phyloP scores from a whole-genome alignment of 2,329 filamentous ascomycete genomes.

The Cercospora canescens region DNA sequence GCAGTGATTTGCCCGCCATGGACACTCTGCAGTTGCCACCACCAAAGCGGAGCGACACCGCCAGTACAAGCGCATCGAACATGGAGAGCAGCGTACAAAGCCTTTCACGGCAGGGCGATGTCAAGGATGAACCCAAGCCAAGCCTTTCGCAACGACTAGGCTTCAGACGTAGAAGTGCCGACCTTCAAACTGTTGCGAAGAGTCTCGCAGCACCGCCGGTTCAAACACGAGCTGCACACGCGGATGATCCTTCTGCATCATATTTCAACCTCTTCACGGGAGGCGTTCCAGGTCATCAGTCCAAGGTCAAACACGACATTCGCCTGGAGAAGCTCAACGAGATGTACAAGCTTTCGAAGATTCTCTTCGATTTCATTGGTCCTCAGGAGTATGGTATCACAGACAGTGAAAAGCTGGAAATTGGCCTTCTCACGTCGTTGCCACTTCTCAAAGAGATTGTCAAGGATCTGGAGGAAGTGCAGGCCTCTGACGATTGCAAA shows the following conservation, averaged over 20 bases:
- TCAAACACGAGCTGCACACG: slow-evolving; percentile 19
- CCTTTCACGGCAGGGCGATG: slow-evolving; percentile 5
- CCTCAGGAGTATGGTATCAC: slow-evolving; percentile 98
- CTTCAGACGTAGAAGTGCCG: slow-evolving; percentile 54
- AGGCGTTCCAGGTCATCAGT: slow-evolving; percentile 49
- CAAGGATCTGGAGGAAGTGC: slow-evolving; percentile 93
- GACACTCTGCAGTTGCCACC: slow-evolving; percentile 22
- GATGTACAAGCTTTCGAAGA: slow-evolving; percentile 89
- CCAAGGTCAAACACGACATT: slow-evolving; percentile 78
- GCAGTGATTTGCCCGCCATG: slow-evolving; percentile 8
- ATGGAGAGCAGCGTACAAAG: slow-evolving; percentile 12
- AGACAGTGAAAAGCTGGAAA: slow-evolving; percentile 96
- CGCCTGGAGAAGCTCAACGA: slow-evolving; percentile 87
- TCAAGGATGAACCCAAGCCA: slow-evolving; percentile 18
- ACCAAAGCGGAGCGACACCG: slow-evolving; percentile 26
- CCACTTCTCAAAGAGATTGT: slow-evolving; percentile 96
- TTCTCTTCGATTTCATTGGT: slow-evolving; percentile 97
- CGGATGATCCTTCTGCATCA: slow-evolving; percentile 53
- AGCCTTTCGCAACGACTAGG: slow-evolving; percentile 50
- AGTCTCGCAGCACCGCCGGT: slow-evolving; percentile 6
- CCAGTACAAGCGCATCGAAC: slow-evolving; percentile 19
- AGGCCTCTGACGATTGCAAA: slow-evolving; percentile 90
- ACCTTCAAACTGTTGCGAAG: slow-evolving; percentile 32
- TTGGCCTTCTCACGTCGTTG: slow-evolving; percentile 88
- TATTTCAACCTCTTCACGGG: slow-evolving; percentile 93